Evolutionary conservation across 805 yeast genomes (phyloP).

Genomic region (Metschnikowia aberdeeniae): DNA sequence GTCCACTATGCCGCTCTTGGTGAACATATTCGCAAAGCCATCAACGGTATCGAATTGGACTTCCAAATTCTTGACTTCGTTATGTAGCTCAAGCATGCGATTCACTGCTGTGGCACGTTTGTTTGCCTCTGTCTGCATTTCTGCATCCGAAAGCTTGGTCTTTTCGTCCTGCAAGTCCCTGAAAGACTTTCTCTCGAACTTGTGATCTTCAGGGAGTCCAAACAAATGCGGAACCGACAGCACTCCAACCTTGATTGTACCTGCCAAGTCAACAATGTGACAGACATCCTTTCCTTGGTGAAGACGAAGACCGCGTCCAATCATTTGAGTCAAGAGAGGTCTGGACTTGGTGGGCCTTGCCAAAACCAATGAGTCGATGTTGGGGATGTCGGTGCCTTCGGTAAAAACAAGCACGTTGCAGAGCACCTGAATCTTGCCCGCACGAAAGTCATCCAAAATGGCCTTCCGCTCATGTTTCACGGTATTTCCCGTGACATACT

Average conservation of each 20-base stretch:
- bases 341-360: slow-evolving; percentile 80
- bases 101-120: slow-evolving; percentile 10
- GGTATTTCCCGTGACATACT: slow-evolving; percentile 67
- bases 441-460: slow-evolving; percentile 54
- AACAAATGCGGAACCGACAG: slow-evolving; percentile 53
- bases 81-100: slow-evolving; percentile 8
- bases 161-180: slow-evolving; percentile 13
- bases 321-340: slow-evolving; percentile 75
- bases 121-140: slow-evolving; percentile 10
- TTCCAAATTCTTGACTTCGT: slow-evolving; percentile 12
- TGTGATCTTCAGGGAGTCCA: slow-evolving; percentile 26
- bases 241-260: slow-evolving; percentile 50
- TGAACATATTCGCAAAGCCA: slow-evolving; percentile 26
- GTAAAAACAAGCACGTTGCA: slow-evolving; percentile 89
- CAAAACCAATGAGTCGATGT: slow-evolving; percentile 72
- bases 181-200: slow-evolving; percentile 19
- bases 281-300: slow-evolving; percentile 62
- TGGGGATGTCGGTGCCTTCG: slow-evolving; percentile 93
- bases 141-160: background rate
- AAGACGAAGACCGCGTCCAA: slow-evolving; percentile 80
- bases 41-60: slow-evolving; percentile 37
- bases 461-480: slow-evolving; percentile 45
- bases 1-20: slow-evolving; percentile 5
- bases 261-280: slow-evolving; percentile 75
- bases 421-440: slow-evolving; percentile 63